These are phyloP conservation scores for Tilletia indica DNA, from an alignment of 1,284 basidiomycete species.

Conservation along the genomic window DNA sequence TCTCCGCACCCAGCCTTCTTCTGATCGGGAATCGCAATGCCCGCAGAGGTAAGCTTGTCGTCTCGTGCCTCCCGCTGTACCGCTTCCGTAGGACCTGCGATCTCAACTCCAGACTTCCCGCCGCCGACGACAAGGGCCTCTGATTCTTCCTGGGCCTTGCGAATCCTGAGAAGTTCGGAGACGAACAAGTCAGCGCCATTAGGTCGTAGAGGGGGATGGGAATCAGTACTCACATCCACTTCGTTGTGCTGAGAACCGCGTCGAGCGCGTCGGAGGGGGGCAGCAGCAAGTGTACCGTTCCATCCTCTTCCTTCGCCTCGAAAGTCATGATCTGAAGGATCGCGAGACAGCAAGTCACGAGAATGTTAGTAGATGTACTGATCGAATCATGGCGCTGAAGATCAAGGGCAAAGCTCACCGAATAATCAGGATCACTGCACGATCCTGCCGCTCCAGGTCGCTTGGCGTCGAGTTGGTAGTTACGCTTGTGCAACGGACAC, in stretches of 20 bases:
- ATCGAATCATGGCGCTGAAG: not conserved
- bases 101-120: conserved; percentile 23
- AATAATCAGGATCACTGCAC: conserved; percentile 66
- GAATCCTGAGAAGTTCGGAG: conserved; percentile 19
- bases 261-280: conserved; percentile 68
- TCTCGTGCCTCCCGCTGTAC: conserved; percentile 15
- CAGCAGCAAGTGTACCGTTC: conserved; percentile 60
- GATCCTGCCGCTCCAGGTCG: conserved; percentile 62
- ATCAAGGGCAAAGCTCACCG: not conserved
- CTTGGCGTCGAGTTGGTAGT: conserved; percentile 62
- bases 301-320: conserved; percentile 62
- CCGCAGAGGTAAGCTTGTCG: conserved; percentile 11
- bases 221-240: conserved; percentile 61
- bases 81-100: conserved; percentile 22
- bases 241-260: conserved; percentile 66
- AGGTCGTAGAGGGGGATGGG: conserved; percentile 40
- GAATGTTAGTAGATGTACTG: not conserved
- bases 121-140: conserved; percentile 27
- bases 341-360: not conserved
- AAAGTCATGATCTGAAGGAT: conserved; percentile 64
- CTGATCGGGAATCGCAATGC: not conserved
- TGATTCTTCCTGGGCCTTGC: conserved; percentile 44
- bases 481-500: conserved; percentile 72
- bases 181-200: too few species aligned
- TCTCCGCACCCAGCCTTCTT: conserved; percentile 14